phyloP scores from a whole-genome alignment of 257 asterid genomes.

The Anisodus acutangulus region DNA sequence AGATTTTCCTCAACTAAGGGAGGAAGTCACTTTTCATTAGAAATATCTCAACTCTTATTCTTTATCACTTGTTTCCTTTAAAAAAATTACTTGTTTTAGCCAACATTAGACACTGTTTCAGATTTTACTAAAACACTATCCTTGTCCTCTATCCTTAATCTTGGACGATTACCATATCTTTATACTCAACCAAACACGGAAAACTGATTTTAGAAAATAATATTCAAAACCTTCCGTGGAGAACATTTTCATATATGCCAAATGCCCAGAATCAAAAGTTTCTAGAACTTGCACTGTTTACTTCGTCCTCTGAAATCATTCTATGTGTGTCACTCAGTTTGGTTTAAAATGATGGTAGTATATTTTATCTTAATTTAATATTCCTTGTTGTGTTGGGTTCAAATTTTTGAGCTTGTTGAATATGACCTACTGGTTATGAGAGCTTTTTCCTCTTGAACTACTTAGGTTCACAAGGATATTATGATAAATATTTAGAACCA shows the following conservation, averaged over 20 bases:
- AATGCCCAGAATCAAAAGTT: neutral
- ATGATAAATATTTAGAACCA: neutral
- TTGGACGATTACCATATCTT: too few relatives aligned
- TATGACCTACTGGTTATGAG: neutral
- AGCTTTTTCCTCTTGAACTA: neutral
- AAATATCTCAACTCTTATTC: neutral
- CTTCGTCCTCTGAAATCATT: neutral
- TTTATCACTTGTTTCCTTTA: constrained; percentile 2
- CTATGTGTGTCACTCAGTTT: neutral
- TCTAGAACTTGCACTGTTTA: neutral
- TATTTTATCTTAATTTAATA: neutral
- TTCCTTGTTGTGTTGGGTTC: neutral
- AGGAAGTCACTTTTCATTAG: neutral
- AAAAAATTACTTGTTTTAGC: neutral
- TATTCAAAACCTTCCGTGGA: neutral
- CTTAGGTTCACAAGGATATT: neutral
- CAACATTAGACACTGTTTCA: neutral
- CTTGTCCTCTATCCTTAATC: neutral
- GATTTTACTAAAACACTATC: neutral
- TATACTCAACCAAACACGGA: too few relatives aligned
- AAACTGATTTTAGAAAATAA: neutral
- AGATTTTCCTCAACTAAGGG: neutral
- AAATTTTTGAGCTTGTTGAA: neutral
- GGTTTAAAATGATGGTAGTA: neutral
- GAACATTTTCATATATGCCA: neutral